These are phyloP conservation scores for Lasiosphaeriaceae sp. DNA, from an alignment of 495 filamentous ascomycete species.

Conservation along the genomic window DNA sequence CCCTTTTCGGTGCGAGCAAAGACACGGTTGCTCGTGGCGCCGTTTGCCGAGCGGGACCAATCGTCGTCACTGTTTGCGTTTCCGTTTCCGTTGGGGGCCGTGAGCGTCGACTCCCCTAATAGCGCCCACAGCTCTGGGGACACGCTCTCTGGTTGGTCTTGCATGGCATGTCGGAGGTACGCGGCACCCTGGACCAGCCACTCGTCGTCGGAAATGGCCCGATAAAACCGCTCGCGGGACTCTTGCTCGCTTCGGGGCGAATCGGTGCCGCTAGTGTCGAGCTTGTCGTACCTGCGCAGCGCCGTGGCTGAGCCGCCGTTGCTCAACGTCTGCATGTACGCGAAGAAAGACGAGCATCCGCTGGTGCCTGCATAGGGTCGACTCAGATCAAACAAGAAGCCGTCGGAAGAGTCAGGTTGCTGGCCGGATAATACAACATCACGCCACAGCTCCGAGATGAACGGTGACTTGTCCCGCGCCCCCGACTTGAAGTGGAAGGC, in stretches of 20 bases:
- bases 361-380: background rate
- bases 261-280: background rate
- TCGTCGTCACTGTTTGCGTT: background rate
- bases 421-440: too few relatives aligned
- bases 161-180: background rate
- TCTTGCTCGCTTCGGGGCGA: background rate
- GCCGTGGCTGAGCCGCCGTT: slow-evolving; percentile 9
- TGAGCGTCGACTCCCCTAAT: background rate
- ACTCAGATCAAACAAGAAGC: background rate
- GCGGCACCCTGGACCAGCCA: background rate
- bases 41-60: background rate
- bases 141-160: background rate
- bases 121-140: background rate
- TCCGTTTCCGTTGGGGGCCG: too few relatives aligned
- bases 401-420: too few relatives aligned
- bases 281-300: background rate
- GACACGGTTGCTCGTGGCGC: background rate
- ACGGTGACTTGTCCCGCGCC: background rate
- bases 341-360: slow-evolving; percentile 6
- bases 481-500: background rate
- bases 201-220: background rate
- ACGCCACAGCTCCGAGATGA: background rate
- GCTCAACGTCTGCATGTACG: slow-evolving; percentile 24
- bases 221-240: background rate
- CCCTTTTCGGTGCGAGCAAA: background rate